Conservation (phyloP, 2,329 filamentous ascomycete species). For the Colletotrichum scovillei region DNA sequence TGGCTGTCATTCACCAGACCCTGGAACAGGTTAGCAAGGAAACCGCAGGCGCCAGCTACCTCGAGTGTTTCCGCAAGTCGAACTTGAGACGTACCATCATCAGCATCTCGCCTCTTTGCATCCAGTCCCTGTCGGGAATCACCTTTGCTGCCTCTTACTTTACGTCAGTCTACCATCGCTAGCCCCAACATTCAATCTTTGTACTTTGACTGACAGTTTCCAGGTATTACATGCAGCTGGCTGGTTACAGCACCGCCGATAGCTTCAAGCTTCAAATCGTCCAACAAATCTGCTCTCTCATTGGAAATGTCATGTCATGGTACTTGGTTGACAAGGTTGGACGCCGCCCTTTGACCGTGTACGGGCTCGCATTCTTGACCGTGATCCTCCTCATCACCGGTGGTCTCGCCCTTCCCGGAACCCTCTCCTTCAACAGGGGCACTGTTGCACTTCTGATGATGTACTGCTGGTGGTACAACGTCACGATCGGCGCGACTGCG, state of each 20-base stretch:
- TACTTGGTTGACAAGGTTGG: constrained; percentile 51
- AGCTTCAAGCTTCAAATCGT: constrained; percentile 53
- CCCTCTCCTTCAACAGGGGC: constrained; percentile 44
- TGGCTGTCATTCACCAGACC: constrained; percentile 44
- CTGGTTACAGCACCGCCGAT: constrained; percentile 49
- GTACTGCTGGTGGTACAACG: constrained; percentile 52
- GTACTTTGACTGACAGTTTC: not conserved
- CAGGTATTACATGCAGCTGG: constrained; percentile 54
- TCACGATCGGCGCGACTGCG: constrained; percentile 53
- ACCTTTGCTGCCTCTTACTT: constrained; percentile 45
- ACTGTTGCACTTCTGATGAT: constrained; percentile 49
- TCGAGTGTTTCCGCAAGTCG: constrained; percentile 52
- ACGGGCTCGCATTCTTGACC: constrained; percentile 46
- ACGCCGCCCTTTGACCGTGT: constrained; percentile 49
- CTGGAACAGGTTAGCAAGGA: constrained; percentile 44
- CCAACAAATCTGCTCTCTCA: constrained; percentile 50
- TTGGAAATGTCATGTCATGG: constrained; percentile 54
- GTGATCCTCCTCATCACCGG: constrained; percentile 53
- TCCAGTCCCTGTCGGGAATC: constrained; percentile 41
- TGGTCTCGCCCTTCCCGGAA: constrained; percentile 38
- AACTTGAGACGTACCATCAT: constrained; percentile 54
- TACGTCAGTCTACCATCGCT: constrained; percentile 48
- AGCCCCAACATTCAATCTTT: constrained; percentile 36
- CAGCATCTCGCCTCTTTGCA: constrained; percentile 48
- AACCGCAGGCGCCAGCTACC: constrained; percentile 49